Conservation (phyloP, 352 stramenopile species). For the Globisporangium sylvaticum region DNA sequence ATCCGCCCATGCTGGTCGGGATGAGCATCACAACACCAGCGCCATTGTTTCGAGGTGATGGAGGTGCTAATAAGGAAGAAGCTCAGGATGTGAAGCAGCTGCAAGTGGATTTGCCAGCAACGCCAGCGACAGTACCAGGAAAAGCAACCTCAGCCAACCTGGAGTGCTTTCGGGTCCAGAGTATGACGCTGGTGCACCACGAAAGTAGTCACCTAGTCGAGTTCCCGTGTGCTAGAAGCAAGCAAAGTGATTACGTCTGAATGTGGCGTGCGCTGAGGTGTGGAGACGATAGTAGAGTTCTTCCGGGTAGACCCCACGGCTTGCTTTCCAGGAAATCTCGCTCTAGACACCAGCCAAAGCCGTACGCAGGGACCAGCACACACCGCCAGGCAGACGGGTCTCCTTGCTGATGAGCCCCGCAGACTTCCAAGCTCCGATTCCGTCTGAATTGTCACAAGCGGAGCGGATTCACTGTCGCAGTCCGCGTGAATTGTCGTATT, state of each 20-base stretch:
- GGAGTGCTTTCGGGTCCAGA: background rate
- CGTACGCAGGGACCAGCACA: background rate
- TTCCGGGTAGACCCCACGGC: too few species aligned
- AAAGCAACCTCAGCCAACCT: background rate
- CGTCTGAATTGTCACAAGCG: background rate
- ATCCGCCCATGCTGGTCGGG: slow-evolving; percentile 10
- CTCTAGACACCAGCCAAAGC: background rate
- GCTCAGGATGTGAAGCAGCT: background rate
- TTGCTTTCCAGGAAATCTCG: background rate
- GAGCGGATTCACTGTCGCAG: background rate
- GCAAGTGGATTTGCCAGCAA: background rate
- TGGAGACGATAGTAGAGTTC: background rate
- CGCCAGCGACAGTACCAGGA: background rate
- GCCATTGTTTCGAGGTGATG: background rate
- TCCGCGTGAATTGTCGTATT: background rate
- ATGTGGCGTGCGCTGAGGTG: too few species aligned
- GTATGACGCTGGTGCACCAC: background rate
- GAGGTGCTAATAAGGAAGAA: too few species aligned
- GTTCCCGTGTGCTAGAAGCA: background rate
- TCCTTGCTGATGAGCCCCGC: background rate
- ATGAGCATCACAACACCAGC: slow-evolving; percentile 11
- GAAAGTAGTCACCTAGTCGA: background rate
- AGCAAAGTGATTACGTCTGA: background rate
- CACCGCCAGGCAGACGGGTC: background rate
- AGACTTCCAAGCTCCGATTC: background rate